Evolutionary conservation across 2,329 filamentous ascomycete species (phyloP), one percentile per base, ranked within the genome.

Genomic region (Scedosporium apiospermum): DNA sequence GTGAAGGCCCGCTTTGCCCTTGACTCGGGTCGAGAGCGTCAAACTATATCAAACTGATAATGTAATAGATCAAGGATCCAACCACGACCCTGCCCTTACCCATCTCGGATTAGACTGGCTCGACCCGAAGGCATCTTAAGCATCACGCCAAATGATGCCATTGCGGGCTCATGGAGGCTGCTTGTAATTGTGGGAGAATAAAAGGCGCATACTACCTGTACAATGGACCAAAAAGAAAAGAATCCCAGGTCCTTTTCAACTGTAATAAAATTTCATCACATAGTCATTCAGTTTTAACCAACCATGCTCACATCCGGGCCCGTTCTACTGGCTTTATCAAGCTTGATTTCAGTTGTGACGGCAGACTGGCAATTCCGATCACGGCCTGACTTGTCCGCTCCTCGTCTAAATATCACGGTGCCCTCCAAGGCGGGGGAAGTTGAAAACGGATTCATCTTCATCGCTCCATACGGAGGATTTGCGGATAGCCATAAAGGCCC

Each of bases 391-490:
- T 66, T 74, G 6, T 66, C 70, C 1, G 69, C 71, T 2, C 72
- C 72, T 6, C 69, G 69, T 2, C 69, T 75, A 60, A 74, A 74
- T 66, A 77, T 76, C 65, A 80, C 77, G 30, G 76, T 79, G 44
- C 72, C 75, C 4, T 75, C 77, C 4, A 71, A 73, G 4, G 1
- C 9, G 9, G 65, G 68, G 57, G 70, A 73, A 27, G 75, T 77
- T 4, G 76, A 76, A 59, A 65, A 69, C 27, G 79, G 78, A 7
- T 79, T 77, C 53, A 68, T 80, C 26, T 80, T 80, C 65, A 64
- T 80, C 5, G 74, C 72, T 12, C 74, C 74, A 3, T 76, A 74
- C 60, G 70, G 71, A 0, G 73, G 74, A 6, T 71, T 68, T 27
- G 69, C 70, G 21, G 73, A 75, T 59, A 73, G 72, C 64, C 73